Conservation (phyloP, 2,329 filamentous ascomycete species). For the Monosporascus sp. region DNA sequence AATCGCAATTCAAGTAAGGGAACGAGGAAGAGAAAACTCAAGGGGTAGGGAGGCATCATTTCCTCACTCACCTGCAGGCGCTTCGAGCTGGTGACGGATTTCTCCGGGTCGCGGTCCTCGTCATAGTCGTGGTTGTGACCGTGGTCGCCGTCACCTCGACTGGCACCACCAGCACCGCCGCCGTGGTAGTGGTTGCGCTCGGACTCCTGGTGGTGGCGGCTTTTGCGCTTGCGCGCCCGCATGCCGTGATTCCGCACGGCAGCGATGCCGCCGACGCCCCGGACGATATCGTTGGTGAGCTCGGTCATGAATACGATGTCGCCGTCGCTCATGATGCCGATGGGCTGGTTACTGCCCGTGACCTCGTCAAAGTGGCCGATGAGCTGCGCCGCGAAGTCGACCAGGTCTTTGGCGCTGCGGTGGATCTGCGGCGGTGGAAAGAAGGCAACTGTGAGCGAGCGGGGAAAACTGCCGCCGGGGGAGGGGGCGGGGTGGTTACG, state of each 20-base stretch:
- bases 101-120: not conserved
- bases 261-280: conserved; percentile 9
- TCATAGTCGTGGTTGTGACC: not conserved
- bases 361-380: conserved; percentile 5
- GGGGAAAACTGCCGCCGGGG: too few species aligned
- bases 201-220: not conserved
- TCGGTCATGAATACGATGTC: conserved; percentile 14
- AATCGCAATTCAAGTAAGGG: too few species aligned
- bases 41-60: too few species aligned
- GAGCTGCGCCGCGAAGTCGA: conserved; percentile 8
- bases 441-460: too few species aligned
- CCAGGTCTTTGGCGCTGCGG: conserved; percentile 10
- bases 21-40: too few species aligned
- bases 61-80: not conserved
- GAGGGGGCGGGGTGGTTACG: too few species aligned
- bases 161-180: too few species aligned
- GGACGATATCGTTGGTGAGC: conserved; percentile 11
- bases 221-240: conserved; percentile 5
- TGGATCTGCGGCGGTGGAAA: conserved; percentile 4
- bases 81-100: not conserved
- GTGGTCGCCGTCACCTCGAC: not conserved
- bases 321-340: conserved; percentile 11
- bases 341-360: not conserved
- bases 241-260: conserved; percentile 8
- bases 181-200: not conserved